Evolutionary conservation across 1,139 yeast species (phyloP).

Genomic region (Martiniozyma asiatica): DNA sequence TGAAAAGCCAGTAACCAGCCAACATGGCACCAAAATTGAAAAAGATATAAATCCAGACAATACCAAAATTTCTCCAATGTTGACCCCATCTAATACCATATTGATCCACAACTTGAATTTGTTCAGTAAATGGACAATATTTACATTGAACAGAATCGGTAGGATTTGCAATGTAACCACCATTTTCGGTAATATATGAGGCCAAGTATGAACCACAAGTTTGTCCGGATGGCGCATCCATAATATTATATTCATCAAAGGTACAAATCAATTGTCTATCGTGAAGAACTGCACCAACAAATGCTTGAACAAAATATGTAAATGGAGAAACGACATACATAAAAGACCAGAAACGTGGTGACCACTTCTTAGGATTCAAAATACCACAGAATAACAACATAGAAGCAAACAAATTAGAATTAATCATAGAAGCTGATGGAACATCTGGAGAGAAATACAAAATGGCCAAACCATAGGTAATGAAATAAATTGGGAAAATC

Average conservation of each 20-base stretch:
- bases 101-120: constrained; percentile 27
- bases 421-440: constrained; percentile 47
- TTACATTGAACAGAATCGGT: constrained; percentile 42
- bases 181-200: constrained; percentile 24
- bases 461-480: constrained; percentile 41
- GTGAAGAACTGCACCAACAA: constrained; percentile 41
- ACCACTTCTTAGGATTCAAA: constrained; percentile 40
- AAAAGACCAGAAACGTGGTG: constrained; percentile 66
- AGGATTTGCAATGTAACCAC: constrained; percentile 48
- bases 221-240: constrained; percentile 46
- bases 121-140: constrained; percentile 24
- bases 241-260: constrained; percentile 34
- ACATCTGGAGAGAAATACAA: constrained; percentile 50
- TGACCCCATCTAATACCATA: constrained; percentile 33
- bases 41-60: constrained; percentile 36
- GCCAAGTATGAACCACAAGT: constrained; percentile 47
- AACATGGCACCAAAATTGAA: constrained; percentile 40
- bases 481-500: constrained; percentile 44
- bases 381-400: constrained; percentile 53
- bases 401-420: constrained; percentile 34
- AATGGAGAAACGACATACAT: constrained; percentile 64
- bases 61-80: constrained; percentile 63
- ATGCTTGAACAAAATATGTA: constrained; percentile 53
- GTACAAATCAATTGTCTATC: constrained; percentile 44
- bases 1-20: constrained; percentile 18